Conservation (phyloP, 2,329 filamentous ascomycete species). For the Diaporthe citrichinensis region DNA sequence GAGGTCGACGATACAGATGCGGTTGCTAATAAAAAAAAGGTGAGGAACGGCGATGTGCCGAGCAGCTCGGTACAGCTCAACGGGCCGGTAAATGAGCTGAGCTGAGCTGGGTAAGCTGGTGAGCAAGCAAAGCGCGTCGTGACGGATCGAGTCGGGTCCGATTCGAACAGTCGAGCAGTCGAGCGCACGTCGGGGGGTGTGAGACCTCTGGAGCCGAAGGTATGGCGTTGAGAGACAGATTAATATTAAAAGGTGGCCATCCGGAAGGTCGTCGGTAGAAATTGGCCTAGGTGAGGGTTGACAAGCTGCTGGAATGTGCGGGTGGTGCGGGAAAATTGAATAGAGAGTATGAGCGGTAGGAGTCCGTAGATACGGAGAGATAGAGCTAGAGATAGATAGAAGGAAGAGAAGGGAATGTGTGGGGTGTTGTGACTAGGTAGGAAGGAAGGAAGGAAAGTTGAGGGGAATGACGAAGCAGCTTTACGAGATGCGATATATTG, state of each 20-base stretch:
- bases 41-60: conserved; percentile 20
- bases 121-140: conserved; percentile 20
- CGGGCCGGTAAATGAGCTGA: background rate
- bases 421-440: background rate
- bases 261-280: conserved; percentile 18
- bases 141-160: conserved; percentile 11
- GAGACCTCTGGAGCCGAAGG: conserved; percentile 31
- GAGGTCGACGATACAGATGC: conserved; percentile 11
- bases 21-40: background rate
- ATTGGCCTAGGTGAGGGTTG: conserved; percentile 17
- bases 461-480: conserved; percentile 32
- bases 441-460: conserved; percentile 27
- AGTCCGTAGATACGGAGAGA: conserved; percentile 5
- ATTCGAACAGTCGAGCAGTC: background rate
- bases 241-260: conserved; percentile 41
- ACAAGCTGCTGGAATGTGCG: conserved; percentile 22
- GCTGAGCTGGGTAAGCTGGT: background rate
- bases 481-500: conserved; percentile 34
- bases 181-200: background rate
- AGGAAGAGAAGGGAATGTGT: conserved; percentile 25
- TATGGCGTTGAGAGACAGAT: conserved; percentile 40
- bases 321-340: conserved; percentile 22
- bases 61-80: conserved; percentile 5
- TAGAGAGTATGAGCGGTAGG: background rate
- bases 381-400: conserved; percentile 14